Conservation (phyloP, 768 basidiomycete genomes). For the Tricholomella constricta region DNA sequence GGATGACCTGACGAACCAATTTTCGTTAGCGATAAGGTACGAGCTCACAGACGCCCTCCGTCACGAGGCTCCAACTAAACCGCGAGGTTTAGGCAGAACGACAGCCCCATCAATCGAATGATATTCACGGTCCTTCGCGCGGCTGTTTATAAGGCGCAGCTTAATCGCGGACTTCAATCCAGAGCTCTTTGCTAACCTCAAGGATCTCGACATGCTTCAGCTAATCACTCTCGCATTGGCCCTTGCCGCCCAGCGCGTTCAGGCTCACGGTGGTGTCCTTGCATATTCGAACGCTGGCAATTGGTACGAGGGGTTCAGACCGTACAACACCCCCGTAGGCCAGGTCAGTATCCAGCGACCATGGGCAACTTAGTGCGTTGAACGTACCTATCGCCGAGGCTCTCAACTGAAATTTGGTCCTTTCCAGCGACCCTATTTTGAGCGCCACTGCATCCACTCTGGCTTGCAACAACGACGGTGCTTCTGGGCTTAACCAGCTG, state of each 20-base stretch:
- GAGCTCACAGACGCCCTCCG: too few relatives aligned
- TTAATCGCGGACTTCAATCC: background rate
- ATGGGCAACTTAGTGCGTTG: constrained; percentile 45
- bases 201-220: background rate
- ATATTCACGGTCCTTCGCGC: background rate
- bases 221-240: background rate
- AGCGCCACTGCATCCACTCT: constrained; percentile 38
- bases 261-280: constrained; percentile 47
- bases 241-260: background rate
- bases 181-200: too few relatives aligned
- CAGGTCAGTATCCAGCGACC: constrained; percentile 46
- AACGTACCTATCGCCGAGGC: background rate
- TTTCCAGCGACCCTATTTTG: constrained; percentile 38
- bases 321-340: constrained; percentile 44
- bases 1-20: too few relatives aligned
- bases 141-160: background rate
- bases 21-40: too few relatives aligned
- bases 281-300: constrained; percentile 39
- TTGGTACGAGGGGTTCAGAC: constrained; percentile 41
- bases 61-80: background rate
- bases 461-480: constrained; percentile 48
- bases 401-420: background rate
- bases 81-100: background rate
- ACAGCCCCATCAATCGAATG: background rate
- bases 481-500: constrained; percentile 38